A percentile compares a stretch with the other conserved stretches of the same genome.
These are phyloP conservation scores for Sarcodon sp. DNA, from an alignment of 768 basidiomycete genomes.

Conservation along the genomic window DNA sequence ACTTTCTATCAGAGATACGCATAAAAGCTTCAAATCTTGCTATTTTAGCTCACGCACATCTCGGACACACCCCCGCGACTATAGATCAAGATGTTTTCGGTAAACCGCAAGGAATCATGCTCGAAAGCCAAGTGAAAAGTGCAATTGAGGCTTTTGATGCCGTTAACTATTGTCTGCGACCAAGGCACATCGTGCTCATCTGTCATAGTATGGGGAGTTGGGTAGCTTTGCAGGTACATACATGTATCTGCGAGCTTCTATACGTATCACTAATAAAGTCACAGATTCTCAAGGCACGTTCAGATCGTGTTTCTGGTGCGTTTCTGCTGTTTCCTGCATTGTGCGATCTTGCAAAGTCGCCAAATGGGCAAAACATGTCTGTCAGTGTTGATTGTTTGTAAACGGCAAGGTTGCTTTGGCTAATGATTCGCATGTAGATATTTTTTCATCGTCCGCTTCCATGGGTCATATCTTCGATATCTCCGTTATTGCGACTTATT, in stretches of 20 bases:
- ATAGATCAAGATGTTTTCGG: slow-evolving; percentile 9
- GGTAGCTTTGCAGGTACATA: slow-evolving; percentile 44
- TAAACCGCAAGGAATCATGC: slow-evolving; percentile 16
- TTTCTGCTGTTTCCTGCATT: slow-evolving; percentile 67
- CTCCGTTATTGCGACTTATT: slow-evolving; percentile 25
- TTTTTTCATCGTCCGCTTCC: slow-evolving; percentile 35
- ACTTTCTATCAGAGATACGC: slow-evolving; percentile 46
- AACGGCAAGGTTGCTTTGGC: neutral
- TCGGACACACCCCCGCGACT: slow-evolving; percentile 45
- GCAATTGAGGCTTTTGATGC: slow-evolving; percentile 42
- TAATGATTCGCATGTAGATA: slow-evolving; percentile 19
- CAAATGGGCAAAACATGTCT: slow-evolving; percentile 46
- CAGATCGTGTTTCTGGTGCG: slow-evolving; percentile 22
- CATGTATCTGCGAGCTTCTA: neutral
- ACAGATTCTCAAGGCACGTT: slow-evolving; percentile 39
- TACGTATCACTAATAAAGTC: neutral
- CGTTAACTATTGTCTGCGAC: slow-evolving; percentile 18
- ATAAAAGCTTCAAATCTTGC: slow-evolving; percentile 24
- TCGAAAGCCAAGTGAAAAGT: slow-evolving; percentile 40
- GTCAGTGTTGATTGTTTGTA: slow-evolving; percentile 23
- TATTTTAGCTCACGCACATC: slow-evolving; percentile 48
- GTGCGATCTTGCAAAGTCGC: slow-evolving; percentile 45
- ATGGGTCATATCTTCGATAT: slow-evolving; percentile 28
- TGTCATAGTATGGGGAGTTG: slow-evolving; percentile 71
- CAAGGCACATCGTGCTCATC: slow-evolving; percentile 29